A percentile compares a stretch with the other conserved stretches of the same genome.
These are phyloP conservation scores for Haplographium delicatum DNA, from an alignment of 495 filamentous ascomycete genomes.

Conservation along the genomic window DNA sequence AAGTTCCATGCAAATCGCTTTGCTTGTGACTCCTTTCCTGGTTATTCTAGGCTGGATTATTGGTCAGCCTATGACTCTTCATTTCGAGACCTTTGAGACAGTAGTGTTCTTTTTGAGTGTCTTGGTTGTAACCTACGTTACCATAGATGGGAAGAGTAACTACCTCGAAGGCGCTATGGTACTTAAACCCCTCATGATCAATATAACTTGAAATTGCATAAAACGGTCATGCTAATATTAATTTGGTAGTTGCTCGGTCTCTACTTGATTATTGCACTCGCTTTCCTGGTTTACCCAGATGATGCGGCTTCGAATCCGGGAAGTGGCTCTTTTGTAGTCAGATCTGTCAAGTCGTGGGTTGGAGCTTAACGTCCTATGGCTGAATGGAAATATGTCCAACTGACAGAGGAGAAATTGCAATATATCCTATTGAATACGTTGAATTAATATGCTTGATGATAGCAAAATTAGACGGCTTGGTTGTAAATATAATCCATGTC, in stretches of 20 bases:
- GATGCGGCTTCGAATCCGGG: conserved; percentile 33
- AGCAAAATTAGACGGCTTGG: too few species aligned
- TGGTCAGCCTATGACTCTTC: conserved; percentile 76
- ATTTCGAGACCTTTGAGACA: conserved; percentile 91
- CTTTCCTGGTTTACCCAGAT: conserved; percentile 86
- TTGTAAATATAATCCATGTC: too few species aligned
- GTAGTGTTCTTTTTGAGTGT: conserved; percentile 89
- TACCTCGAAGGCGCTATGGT: conserved; percentile 94
- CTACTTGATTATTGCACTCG: conserved; percentile 80
- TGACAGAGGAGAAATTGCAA: too few species aligned
- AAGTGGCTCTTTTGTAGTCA: neutral
- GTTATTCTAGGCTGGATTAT: conserved; percentile 93
- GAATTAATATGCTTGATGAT: too few species aligned
- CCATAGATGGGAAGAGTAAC: conserved; percentile 92
- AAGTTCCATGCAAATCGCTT: conserved; percentile 88
- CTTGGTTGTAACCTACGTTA: conserved; percentile 85
- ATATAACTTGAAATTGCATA: neutral
- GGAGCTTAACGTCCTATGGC: conserved; percentile 8
- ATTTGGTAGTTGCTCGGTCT: conserved; percentile 41
- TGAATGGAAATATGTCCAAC: too few species aligned
- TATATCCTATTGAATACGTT: too few species aligned
- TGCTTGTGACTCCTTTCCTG: conserved; percentile 85
- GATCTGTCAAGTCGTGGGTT: conserved; percentile 9
- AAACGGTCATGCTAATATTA: too few species aligned
- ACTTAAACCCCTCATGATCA: conserved; percentile 31